Evolutionary conservation across 768 basidiomycete genomes (phyloP).

Genomic region (Tricholoma bakamatsutake): DNA sequence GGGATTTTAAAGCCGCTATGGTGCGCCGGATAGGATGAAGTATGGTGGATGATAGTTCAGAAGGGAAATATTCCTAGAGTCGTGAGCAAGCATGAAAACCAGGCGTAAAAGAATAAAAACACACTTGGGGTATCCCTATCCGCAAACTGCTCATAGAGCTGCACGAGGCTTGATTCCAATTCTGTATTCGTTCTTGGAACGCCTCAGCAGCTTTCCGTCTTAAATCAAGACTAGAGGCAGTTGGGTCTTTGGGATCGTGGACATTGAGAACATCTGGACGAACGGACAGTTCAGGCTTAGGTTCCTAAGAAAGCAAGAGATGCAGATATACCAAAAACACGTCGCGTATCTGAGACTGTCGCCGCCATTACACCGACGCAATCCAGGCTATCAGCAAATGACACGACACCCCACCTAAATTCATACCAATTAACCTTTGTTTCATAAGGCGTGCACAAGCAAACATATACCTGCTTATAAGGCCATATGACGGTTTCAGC

Average conservation of each 20-base stretch:
- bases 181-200: slow-evolving; percentile 11
- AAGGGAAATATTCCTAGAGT: slow-evolving; percentile 72
- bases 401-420: slow-evolving; percentile 79
- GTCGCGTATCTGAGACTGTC: slow-evolving; percentile 40
- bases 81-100: background rate
- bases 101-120: background rate
- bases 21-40: slow-evolving; percentile 38
- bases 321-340: slow-evolving; percentile 51
- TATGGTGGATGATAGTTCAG: slow-evolving; percentile 48
- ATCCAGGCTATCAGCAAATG: slow-evolving; percentile 93
- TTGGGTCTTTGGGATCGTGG: slow-evolving; percentile 71
- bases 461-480: slow-evolving; percentile 69
- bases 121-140: slow-evolving; percentile 75
- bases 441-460: background rate
- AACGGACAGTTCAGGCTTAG: background rate
- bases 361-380: slow-evolving; percentile 81
- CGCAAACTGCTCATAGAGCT: slow-evolving; percentile 43
- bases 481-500: slow-evolving; percentile 91
- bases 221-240: slow-evolving; percentile 46
- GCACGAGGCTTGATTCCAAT: slow-evolving; percentile 1
- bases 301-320: background rate
- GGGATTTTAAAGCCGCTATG: slow-evolving; percentile 31
- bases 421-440: no score
- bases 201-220: slow-evolving; percentile 17
- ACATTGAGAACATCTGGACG: slow-evolving; percentile 38